These are phyloP conservation scores for Monosporascus sp. DNA, from an alignment of 2,329 filamentous ascomycete genomes.

Conservation along the genomic window DNA sequence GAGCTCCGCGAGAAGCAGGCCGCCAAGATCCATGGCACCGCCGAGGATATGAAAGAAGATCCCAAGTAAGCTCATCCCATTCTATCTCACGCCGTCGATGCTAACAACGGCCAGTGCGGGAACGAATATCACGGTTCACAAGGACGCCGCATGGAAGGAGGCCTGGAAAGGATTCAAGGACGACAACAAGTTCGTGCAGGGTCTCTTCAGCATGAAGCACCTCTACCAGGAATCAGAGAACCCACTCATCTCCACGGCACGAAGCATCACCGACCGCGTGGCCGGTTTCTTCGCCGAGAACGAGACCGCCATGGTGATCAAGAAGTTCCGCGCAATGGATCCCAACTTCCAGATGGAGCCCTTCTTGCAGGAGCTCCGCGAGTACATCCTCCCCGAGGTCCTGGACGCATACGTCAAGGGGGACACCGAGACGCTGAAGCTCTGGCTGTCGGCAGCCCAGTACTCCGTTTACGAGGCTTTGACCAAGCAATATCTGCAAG, in stretches of 20 bases:
- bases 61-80: slow-evolving; percentile 63
- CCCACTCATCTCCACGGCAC: slow-evolving; percentile 84
- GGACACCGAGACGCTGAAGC: slow-evolving; percentile 81
- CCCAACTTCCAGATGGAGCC: slow-evolving; percentile 91
- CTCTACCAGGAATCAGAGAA: slow-evolving; percentile 97
- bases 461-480: slow-evolving; percentile 96
- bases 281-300: slow-evolving; percentile 98
- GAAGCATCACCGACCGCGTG: slow-evolving; percentile 88
- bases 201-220: slow-evolving; percentile 77
- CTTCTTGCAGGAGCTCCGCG: slow-evolving; percentile 90
- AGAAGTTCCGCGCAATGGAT: slow-evolving; percentile 95
- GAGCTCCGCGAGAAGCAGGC: slow-evolving; percentile 65
- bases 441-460: slow-evolving; percentile 94
- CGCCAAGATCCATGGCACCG: slow-evolving; percentile 41
- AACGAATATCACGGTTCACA: slow-evolving; percentile 91
- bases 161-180: slow-evolving; percentile 97
- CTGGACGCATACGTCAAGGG: slow-evolving; percentile 98
- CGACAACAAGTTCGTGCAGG: slow-evolving; percentile 80
- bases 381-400: slow-evolving; percentile 96
- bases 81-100: slow-evolving; percentile 10
- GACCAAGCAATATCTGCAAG: slow-evolving; percentile 90
- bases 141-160: slow-evolving; percentile 96
- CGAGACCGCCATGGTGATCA: slow-evolving; percentile 95
- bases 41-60: slow-evolving; percentile 71
- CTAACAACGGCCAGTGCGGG: slow-evolving; percentile 63